Evolutionary conservation across 2,329 filamentous ascomycete genomes (phyloP), one percentile per base, ranked within the genome.

Genomic region (Gaeumannomyces sp.): DNA sequence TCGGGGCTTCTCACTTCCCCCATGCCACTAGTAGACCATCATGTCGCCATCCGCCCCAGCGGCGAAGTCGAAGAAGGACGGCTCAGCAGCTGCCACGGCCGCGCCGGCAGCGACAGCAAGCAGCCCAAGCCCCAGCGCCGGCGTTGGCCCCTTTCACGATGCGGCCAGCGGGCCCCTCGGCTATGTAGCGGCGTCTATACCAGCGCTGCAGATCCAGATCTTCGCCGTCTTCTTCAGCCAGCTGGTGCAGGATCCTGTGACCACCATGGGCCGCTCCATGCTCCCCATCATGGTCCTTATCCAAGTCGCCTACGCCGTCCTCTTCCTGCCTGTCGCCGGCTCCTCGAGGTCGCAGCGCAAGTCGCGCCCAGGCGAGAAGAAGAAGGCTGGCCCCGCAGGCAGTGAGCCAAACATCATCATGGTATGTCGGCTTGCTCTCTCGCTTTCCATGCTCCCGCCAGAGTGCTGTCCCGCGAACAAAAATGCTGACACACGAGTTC

Each of bases 321-420:
- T 85, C 57, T 90, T 89, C 65, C 79, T 92, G 31, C 89, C 89
- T 1, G 79, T 85, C 10, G 87, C 86, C 2, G 78, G 85, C 65
- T 77, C 81, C 64, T 72, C 73, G 22, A 74, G 73, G 19, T 80
- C 74, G 2, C 70, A 71, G 28, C 81, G 78, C 73, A 89, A 86
- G 75, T 70, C 74, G 14, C 82, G 83, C 67, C 78, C 78, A 10
- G 84, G 83, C 61, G 81, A 81, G 72, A 88, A 83, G 77, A 87
- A 82, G 75, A 68, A 71, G 50, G 70, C 70, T 60, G 66, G 71
- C 19, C 67, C 69, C 6, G 80, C 80, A 29, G 71, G 75, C 70
- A 70, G 77, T 70, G 73, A 80, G 72, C 74, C 78, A 11, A 82
- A 80, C 66, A 72, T 77, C 10, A 71, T 81, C 60, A 77, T 81